Conservation (phyloP, 768 basidiomycete genomes). For the Tulasnella sp. region DNA sequence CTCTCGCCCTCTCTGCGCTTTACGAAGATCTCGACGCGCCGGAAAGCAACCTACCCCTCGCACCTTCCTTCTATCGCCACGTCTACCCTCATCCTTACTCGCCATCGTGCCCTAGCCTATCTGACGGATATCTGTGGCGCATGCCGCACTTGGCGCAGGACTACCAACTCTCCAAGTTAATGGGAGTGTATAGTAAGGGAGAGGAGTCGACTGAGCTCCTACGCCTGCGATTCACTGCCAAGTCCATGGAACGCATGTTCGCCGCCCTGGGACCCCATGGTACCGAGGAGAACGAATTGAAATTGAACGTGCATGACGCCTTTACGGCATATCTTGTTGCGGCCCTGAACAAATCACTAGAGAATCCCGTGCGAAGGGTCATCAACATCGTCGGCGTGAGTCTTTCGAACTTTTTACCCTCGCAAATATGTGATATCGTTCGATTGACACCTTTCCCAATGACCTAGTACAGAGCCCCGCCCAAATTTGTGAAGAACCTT, state of each 20-base stretch:
- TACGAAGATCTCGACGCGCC: slow-evolving; percentile 2
- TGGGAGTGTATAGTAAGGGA: neutral
- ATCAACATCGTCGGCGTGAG: slow-evolving; percentile 2
- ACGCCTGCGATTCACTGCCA: neutral
- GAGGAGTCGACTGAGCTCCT: neutral
- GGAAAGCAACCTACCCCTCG: neutral
- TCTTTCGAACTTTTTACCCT: neutral
- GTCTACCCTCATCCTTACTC: slow-evolving; percentile 5
- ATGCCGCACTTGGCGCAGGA: slow-evolving; percentile 13
- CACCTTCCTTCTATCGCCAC: slow-evolving; percentile 7
- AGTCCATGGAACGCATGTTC: neutral
- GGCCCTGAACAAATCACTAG: neutral
- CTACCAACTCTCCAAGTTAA: neutral
- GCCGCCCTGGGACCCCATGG: neutral
- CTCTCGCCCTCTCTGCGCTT: neutral
- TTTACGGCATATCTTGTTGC: slow-evolving; percentile 9
- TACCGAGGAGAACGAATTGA: neutral
- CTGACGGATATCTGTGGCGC: neutral
- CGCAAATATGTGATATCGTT: too few species aligned
- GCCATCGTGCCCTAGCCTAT: neutral
- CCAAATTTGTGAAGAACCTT: neutral
- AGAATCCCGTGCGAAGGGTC: neutral
- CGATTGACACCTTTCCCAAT: neutral
- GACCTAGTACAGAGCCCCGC: neutral
- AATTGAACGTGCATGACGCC: neutral